These are phyloP conservation scores for Fraxinus nigra DNA, from an alignment of 305 asterid species.

Conservation along the genomic window DNA sequence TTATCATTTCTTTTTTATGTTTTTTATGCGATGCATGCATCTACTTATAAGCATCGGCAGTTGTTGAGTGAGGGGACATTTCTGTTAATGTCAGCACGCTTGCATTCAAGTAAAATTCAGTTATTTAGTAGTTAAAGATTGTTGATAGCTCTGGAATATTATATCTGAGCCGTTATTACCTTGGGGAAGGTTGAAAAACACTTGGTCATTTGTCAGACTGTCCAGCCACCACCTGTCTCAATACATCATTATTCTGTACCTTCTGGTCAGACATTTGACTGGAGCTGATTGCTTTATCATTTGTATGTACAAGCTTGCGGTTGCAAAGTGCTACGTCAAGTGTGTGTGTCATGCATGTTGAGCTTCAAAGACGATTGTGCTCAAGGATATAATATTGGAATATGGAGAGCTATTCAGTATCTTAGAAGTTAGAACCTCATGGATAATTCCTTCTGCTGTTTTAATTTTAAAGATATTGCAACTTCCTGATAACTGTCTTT, in stretches of 20 bases:
- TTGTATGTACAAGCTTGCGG: not conserved
- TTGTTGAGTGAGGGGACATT: not conserved
- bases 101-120: not conserved
- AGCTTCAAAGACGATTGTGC: not conserved
- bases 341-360: not conserved
- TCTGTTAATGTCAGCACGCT: not conserved
- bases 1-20: not conserved
- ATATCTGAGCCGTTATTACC: not conserved
- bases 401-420: not conserved
- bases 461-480: not conserved
- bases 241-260: not conserved
- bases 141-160: not conserved
- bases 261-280: not conserved
- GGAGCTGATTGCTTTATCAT: not conserved
- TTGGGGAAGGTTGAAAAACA: not conserved
- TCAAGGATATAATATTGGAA: not conserved
- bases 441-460: not conserved
- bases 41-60: not conserved
- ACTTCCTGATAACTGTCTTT: not conserved
- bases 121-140: not conserved
- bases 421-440: not conserved
- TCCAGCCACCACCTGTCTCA: not conserved
- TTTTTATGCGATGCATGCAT: not conserved
- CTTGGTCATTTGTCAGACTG: not conserved
- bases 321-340: not conserved